Evolutionary conservation across 225 moss, liverwort and hornwort genomes (phyloP).

Genomic region (Straminergon stramineum): DNA sequence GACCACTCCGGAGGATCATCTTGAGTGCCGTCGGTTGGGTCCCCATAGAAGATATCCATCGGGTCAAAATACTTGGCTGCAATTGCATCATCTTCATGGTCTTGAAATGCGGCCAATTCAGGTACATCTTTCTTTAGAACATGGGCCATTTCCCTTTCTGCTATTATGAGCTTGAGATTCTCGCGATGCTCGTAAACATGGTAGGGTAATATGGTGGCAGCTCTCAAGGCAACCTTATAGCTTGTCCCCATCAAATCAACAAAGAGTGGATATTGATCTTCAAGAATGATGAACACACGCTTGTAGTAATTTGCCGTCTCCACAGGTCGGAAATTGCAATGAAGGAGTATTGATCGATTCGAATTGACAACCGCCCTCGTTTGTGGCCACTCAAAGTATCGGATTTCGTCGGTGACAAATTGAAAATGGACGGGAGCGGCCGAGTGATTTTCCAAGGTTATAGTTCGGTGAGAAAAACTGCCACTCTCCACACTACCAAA

Average conservation of each 20-base stretch:
- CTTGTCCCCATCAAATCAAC: slow-evolving; percentile 76
- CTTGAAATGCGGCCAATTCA: slow-evolving; percentile 11
- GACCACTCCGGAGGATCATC: slow-evolving; percentile 37
- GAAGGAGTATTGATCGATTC: slow-evolving; percentile 57
- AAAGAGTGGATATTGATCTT: slow-evolving; percentile 87
- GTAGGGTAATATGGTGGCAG: slow-evolving; percentile 72
- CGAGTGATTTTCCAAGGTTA: slow-evolving; percentile 82
- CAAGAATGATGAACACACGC: slow-evolving; percentile 56
- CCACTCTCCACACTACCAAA: slow-evolving; percentile 91
- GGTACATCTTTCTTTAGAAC: slow-evolving; percentile 31
- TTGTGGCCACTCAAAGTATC: slow-evolving; percentile 60
- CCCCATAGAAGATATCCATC: slow-evolving; percentile 37
- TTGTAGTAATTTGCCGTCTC: slow-evolving; percentile 80
- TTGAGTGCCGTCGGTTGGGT: slow-evolving; percentile 28
- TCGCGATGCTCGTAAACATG: slow-evolving; percentile 94
- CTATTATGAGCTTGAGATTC: slow-evolving; percentile 64
- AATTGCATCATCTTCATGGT: neutral
- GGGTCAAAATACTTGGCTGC: slow-evolving; percentile 40
- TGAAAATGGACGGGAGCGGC: slow-evolving; percentile 62
- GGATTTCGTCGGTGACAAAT: slow-evolving; percentile 69
- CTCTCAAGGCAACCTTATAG: slow-evolving; percentile 61
- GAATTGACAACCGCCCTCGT: slow-evolving; percentile 39
- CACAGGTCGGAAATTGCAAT: slow-evolving; percentile 65
- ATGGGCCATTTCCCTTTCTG: slow-evolving; percentile 51
- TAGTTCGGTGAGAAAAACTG: slow-evolving; percentile 50